phyloP scores from a whole-genome alignment of 2,329 filamentous ascomycete genomes.

The Aspergillus spinulosporus region DNA sequence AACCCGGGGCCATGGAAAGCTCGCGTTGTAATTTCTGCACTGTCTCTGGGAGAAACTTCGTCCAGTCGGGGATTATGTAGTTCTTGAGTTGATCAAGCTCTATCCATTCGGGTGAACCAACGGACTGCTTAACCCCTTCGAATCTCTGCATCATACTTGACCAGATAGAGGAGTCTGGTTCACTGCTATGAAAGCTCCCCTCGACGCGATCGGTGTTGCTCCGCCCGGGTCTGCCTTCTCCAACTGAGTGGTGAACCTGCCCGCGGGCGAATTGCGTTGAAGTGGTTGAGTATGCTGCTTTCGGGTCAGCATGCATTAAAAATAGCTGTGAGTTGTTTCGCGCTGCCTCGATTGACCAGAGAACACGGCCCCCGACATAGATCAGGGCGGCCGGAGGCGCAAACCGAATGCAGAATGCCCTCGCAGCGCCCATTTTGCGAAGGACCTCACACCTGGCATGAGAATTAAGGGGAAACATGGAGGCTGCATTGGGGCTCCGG shows the following conservation, averaged over 20 bases:
- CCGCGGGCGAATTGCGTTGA: conserved; percentile 17
- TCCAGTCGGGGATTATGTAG: conserved; percentile 80
- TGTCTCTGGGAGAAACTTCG: conserved; percentile 71
- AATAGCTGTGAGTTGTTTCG: conserved; percentile 26
- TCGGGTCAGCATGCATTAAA: conserved; percentile 23
- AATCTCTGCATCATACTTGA: conserved; percentile 53
- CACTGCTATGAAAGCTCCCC: conserved; percentile 17
- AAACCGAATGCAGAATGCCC: conserved; percentile 35
- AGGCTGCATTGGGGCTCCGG: conserved; percentile 12
- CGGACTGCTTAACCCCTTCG: conserved; percentile 41
- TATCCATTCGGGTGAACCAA: conserved; percentile 45
- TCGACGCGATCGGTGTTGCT: conserved; percentile 1
- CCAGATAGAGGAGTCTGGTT: conserved; percentile 42
- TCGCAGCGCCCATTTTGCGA: conserved; percentile 38
- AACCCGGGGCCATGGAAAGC: conserved; percentile 82
- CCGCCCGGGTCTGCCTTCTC: conserved; percentile 11
- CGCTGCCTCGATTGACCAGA: conserved; percentile 29
- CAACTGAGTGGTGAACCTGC: conserved; percentile 13
- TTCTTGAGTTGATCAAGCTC: conserved; percentile 61
- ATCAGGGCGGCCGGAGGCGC: conserved; percentile 37
- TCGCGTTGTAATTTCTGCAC: conserved; percentile 83
- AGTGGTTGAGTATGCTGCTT: conserved; percentile 27
- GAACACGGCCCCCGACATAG: conserved; percentile 28
- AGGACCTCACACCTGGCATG: conserved; percentile 25
- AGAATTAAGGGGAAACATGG: conserved; percentile 26